These are phyloP conservation scores for Oropetium thomaeum DNA, from an alignment of 176 grass and related monocot species.

Conservation along the genomic window DNA sequence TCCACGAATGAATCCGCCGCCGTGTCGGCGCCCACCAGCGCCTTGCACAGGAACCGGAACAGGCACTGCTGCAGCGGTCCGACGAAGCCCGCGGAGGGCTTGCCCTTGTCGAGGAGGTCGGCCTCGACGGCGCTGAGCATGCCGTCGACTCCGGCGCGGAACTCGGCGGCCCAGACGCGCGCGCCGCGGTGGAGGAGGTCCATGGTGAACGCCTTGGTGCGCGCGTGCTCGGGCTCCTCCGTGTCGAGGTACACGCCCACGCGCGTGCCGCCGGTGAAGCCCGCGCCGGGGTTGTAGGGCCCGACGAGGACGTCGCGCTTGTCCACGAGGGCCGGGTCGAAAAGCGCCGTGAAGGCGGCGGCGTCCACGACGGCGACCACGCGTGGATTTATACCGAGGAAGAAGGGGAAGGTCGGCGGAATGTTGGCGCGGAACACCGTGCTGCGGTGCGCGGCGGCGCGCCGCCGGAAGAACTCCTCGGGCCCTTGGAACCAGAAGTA, in stretches of 20 bases:
- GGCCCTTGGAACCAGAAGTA: slow-evolving; percentile 75
- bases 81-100: slow-evolving; percentile 31
- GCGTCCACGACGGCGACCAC: slow-evolving; percentile 73
- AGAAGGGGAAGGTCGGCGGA: slow-evolving; percentile 90
- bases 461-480: slow-evolving; percentile 69
- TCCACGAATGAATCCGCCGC: slow-evolving; percentile 26
- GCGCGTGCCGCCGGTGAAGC: slow-evolving; percentile 80
- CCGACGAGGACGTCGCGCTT: slow-evolving; percentile 84
- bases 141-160: slow-evolving; percentile 35
- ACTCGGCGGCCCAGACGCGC: slow-evolving; percentile 44
- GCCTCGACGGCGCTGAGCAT: slow-evolving; percentile 61
- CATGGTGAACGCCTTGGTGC: slow-evolving; percentile 67
- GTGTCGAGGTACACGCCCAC: slow-evolving; percentile 85
- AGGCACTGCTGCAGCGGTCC: slow-evolving; percentile 66
- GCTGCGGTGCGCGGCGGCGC: slow-evolving; percentile 48
- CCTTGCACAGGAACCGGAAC: slow-evolving; percentile 67
- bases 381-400: slow-evolving; percentile 60
- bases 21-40: slow-evolving; percentile 65
- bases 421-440: slow-evolving; percentile 95
- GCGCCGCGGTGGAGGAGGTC: slow-evolving; percentile 63
- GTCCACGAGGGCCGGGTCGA: slow-evolving; percentile 74
- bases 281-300: slow-evolving; percentile 57
- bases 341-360: slow-evolving; percentile 67
- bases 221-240: slow-evolving; percentile 50
- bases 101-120: too few relatives aligned